Base-by-base conservation (phyloP, 169 alveolate species). In the Cryptosporidium sp. region DNA sequence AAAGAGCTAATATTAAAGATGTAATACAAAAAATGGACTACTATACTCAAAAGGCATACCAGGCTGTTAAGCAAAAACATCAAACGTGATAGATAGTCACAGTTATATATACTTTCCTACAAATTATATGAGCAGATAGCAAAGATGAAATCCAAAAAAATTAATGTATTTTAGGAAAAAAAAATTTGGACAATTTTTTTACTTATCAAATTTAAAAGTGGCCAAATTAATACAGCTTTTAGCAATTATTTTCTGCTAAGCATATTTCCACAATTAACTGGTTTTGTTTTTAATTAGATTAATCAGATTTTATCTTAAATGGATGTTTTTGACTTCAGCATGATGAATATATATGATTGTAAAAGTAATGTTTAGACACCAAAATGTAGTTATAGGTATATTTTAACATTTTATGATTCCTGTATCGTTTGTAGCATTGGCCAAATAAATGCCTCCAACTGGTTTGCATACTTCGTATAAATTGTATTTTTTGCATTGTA, bases 381-480 rank as follows among this genome's bases (percentile, higher is more conserved):
- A 26, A 65, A 16, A 33, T 29, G 21, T 35, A 65, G 51, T 35
- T 65, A 65, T 65, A 33, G 44, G 33, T 65, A 65, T 65, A 65
- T 37, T 23, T 62, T 31, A 65, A 65, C 16, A 16, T 9, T n/a
- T 45, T 65, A 39, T 10, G 67, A 62, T 45, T 80, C 89, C 18
- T 62, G 89, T 26, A 80, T 80, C 21, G 89, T 61, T 37, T 80
- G 80, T 18, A 80, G 56, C 89, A 93, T 94, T 39, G 98, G 98
- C 95, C 96, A 95, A 53, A 97, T 96, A 69, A 93, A 93, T 37
- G 97, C 96, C 92, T 98, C 98, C 44, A 98, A 93, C 85, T 95
- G 97, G 85, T 96, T 95, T 18, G 99, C 99, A 92, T 96, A 96
- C 91, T 98, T 98, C 93, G 96, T 97, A 94, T 98, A 98, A 31